Evolutionary conservation across 2,329 filamentous ascomycete species (phyloP), one percentile per base, ranked within the genome.

Genomic region (Sporothrix mexicana): DNA sequence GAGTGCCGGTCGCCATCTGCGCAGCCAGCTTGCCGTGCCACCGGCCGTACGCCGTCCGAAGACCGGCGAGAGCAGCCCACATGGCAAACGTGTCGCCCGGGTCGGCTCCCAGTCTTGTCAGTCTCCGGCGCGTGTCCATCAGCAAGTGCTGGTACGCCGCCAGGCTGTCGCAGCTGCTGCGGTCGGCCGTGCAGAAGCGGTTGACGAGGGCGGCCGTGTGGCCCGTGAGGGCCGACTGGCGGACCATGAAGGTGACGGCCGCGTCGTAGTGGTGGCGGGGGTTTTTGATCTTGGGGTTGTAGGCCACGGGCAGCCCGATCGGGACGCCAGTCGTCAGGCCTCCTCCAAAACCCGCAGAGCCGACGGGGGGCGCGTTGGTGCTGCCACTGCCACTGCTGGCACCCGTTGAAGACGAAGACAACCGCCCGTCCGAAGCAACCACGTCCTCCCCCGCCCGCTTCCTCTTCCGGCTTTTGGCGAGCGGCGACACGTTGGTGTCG

Each of bases 121-220:
- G 74, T 9, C 69, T 69, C n/a, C 67, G 70, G 10, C 74, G 73
- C 17, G 68, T 69, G 12, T 62, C 64, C n/a, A 70, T 70, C 20
- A 76, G 62, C 53, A 66, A 67, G 25, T 23, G 23, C 70, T 76
- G 74, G 70, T 76, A 76, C 5, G 76, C 74, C 0, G 73, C 74
- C 12, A 76, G 61, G 51, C 72, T 74, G 59, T 72, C 71, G 30
- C 72, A 76, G 61, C 25, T 51, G 15, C 4, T 10, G 15, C 75
- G 74, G 59, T 74, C 57, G n/a, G 64, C 62, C 12, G 53, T 45
- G 69, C 75, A 73, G 2, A 76, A 61, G 12, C 62, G 55, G 25
- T 20, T 51, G 23, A 75, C 71, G 2, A 77, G 69, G 6, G 10
- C 1, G 3, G 74, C 73, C 1, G 73, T 73, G 15, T 73, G 59